A percentile compares a stretch with the other conserved stretches of the same genome.
Conservation (phyloP, 2,329 filamentous ascomycete species). For the Sordariomycetes sp. region DNA sequence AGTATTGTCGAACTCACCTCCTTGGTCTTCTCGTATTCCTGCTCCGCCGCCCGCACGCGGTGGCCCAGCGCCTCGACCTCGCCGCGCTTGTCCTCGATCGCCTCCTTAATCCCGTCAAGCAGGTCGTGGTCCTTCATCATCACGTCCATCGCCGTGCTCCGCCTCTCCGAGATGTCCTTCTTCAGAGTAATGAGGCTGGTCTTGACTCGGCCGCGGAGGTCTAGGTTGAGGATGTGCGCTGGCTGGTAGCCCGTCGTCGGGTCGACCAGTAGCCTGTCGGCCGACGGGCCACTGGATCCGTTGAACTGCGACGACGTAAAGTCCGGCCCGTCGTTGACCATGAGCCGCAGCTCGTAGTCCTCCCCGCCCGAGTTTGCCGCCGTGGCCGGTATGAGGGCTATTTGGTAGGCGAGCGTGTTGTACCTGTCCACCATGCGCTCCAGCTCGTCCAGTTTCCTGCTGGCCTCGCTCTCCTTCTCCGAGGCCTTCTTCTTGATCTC, state of each 20-base stretch:
- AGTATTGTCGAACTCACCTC: constrained; percentile 37
- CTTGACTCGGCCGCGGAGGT: constrained; percentile 75
- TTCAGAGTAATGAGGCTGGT: constrained; percentile 66
- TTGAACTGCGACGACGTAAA: constrained; percentile 57
- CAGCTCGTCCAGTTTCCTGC: constrained; percentile 79
- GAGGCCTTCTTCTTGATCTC: constrained; percentile 74
- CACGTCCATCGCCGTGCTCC: constrained; percentile 70
- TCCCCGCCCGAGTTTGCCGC: constrained; percentile 77
- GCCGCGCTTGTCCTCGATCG: constrained; percentile 87
- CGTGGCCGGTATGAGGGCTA: constrained; percentile 75
- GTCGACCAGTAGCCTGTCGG: constrained; percentile 72
- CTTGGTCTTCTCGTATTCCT: constrained; percentile 89
- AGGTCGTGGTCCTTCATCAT: constrained; percentile 94
- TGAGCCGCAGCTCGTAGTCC: constrained; percentile 76
- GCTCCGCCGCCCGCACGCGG: constrained; percentile 75
- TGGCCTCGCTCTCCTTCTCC: constrained; percentile 83
- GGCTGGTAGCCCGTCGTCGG: constrained; percentile 80
- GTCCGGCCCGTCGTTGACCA: constrained; percentile 67
- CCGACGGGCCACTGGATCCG: constrained; percentile 31
- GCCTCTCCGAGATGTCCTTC: constrained; percentile 86
- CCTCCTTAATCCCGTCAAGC: constrained; percentile 89
- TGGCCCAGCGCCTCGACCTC: constrained; percentile 91
- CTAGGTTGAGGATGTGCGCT: constrained; percentile 76
- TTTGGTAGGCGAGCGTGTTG: constrained; percentile 91
- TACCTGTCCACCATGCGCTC: constrained; percentile 82